Percentiles rank a stretch among this genome's conserved stretches.
These are phyloP conservation scores for Trichoderma cornu-damae DNA, from an alignment of 2,329 filamentous ascomycete genomes.

Conservation along the genomic window DNA sequence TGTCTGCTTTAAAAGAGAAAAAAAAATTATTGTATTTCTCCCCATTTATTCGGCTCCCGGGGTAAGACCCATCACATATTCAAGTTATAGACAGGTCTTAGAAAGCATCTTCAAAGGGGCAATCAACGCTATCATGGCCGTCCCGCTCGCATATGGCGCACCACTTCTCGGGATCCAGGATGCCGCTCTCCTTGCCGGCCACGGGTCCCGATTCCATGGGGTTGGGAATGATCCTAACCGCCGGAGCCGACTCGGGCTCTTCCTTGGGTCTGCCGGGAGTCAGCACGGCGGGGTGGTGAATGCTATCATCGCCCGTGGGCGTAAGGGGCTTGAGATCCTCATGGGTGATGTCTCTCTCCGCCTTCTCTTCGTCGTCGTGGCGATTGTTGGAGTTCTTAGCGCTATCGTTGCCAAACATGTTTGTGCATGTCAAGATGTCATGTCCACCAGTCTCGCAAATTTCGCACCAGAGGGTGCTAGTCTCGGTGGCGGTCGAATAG, in stretches of 20 bases:
- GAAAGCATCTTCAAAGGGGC: constrained; percentile 81
- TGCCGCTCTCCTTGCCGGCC: constrained; percentile 71
- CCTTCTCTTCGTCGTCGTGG: constrained; percentile 25
- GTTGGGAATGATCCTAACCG: constrained; percentile 52
- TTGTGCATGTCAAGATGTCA: constrained; percentile 89
- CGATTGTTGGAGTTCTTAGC: constrained; percentile 27
- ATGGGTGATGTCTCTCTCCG: constrained; percentile 33
- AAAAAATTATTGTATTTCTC: too few relatives aligned
- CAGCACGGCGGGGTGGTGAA: constrained; percentile 51
- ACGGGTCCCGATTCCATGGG: constrained; percentile 62
- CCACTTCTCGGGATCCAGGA: constrained; percentile 85
- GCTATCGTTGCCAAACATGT: constrained; percentile 64
- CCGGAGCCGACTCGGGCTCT: constrained; percentile 33
- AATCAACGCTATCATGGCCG: constrained; percentile 93
- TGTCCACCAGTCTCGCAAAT: constrained; percentile 90
- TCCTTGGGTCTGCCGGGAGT: constrained; percentile 47
- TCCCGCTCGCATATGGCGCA: constrained; percentile 95
- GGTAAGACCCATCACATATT: neutral
- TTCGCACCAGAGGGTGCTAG: constrained; percentile 80
- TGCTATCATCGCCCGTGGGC: constrained; percentile 36
- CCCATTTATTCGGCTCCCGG: neutral
- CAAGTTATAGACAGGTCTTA: constrained; percentile 33
- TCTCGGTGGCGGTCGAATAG: constrained; percentile 66
- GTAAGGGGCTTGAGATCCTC: constrained; percentile 39
- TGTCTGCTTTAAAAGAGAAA: constrained; percentile 3